A percentile compares a stretch with the other conserved stretches of the same genome.
phyloP scores from a whole-genome alignment of 352 stramenopile species.

The Phytophthora crassamura region DNA sequence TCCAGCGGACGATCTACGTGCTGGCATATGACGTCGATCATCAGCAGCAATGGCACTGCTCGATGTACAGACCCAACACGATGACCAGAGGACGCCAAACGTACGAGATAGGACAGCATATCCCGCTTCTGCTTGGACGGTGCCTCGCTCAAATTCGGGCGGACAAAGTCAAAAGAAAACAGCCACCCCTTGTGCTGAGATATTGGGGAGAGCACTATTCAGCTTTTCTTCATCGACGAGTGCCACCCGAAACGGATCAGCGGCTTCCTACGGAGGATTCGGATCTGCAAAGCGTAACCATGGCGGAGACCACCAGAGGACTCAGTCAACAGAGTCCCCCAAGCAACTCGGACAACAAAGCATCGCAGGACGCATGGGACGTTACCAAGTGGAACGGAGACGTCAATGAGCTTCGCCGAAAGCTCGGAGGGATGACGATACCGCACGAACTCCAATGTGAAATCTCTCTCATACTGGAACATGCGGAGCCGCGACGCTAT shows the following conservation, averaged over 20 bases:
- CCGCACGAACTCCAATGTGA: not conserved
- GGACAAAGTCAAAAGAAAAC: not conserved
- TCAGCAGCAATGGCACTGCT: not conserved
- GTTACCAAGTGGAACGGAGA: not conserved
- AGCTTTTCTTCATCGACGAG: not conserved
- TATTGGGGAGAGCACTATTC: conserved; percentile 1
- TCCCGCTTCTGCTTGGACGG: not conserved
- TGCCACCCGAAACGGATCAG: no score
- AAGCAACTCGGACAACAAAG: no score
- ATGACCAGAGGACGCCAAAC: not conserved
- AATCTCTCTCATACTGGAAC: not conserved
- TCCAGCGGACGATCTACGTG: not conserved
- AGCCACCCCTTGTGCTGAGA: not conserved
- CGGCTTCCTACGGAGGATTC: no score
- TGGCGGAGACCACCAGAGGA: no score
- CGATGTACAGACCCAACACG: not conserved
- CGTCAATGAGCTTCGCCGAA: not conserved
- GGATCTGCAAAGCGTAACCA: no score
- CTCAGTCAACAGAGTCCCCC: no score
- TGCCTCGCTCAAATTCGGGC: no score
- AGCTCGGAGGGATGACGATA: not conserved
- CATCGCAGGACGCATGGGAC: no score
- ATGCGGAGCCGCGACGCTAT: not conserved
- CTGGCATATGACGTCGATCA: not conserved
- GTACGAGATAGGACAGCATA: not conserved